Base-by-base conservation (phyloP, 2,329 filamentous ascomycete genomes). In the Trichoderma aggressivum region DNA sequence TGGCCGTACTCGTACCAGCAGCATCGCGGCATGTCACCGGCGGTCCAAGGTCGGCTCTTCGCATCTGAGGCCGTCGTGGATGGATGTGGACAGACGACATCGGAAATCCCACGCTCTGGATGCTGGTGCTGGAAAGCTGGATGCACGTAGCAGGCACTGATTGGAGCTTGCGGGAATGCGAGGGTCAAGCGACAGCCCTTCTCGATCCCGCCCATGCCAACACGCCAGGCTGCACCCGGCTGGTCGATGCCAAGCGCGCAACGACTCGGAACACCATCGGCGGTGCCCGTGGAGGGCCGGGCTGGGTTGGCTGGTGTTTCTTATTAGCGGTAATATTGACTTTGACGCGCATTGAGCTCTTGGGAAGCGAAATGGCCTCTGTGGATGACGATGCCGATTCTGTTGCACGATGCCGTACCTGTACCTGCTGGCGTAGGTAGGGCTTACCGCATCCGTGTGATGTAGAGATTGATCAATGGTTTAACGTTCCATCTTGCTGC, bases 231-330 rank as follows among this genome's bases (percentile, higher is more conserved):
- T 61, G 65, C 65, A 36, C 56, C 36, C 56, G 56, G 55, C 39
- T n/a, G 65, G 65, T 47, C 56, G 39, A 61, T 69, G 65, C 65
- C 65, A 67, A 67, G 64, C 28, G 56, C 56, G n/a, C n/a, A 47
- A 39, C 50, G 50, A 43, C 34, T 58, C 36, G 55, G 64, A 47
- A 32, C 64, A 43, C 36, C 55, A 50, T 60, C 26, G 39, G 55
- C 56, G 34, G 34, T 60, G 56, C 65, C 39, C 43, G 53, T 28
- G 39, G 28, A 53, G 24, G 34, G n/a, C 55, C 24, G 7, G 65
- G 65, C 36, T 59, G 56, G 56, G n/a, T n/a, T n/a, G n/a, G n/a
- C 36, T 39, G 36, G 7, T 18, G 56, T 21, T 32, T 34, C 8
- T 32, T 28, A 32, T 30, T 59, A 55, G 50, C 34, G 56, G 43